phyloP scores from a whole-genome alignment of 805 yeast species.

The Wickerhamiella allomyrinae region DNA sequence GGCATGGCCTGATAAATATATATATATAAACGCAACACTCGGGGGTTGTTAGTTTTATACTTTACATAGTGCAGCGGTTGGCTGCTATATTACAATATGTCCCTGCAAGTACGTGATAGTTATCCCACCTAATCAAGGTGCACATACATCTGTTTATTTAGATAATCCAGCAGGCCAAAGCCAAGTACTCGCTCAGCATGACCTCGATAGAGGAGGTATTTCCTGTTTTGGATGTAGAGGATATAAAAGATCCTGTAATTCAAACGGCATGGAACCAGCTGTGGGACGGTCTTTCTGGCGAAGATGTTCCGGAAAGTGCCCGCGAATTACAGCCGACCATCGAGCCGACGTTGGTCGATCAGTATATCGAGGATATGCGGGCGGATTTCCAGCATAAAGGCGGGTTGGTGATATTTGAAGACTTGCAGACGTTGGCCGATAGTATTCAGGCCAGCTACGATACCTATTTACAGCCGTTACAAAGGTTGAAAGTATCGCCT shows the following conservation, averaged over 20 bases:
- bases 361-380: slow-evolving; percentile 4
- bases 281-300: background rate
- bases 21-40: too few relatives aligned
- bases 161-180: too few relatives aligned
- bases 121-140: too few relatives aligned
- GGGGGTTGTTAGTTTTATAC: too few relatives aligned
- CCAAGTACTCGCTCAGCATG: too few relatives aligned
- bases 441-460: background rate
- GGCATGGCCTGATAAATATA: too few relatives aligned
- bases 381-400: background rate
- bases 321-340: background rate
- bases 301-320: slow-evolving; percentile 1
- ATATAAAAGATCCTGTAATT: slow-evolving; percentile 1
- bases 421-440: background rate
- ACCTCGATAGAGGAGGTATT: slow-evolving; percentile 5
- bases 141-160: too few relatives aligned
- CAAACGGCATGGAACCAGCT: background rate
- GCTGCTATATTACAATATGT: too few relatives aligned
- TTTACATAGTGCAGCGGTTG: too few relatives aligned
- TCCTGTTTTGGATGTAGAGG: slow-evolving; percentile 1
- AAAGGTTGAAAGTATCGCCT: background rate
- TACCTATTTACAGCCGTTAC: background rate
- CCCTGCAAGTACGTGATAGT: too few relatives aligned
- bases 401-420: background rate
- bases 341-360: slow-evolving; percentile 3